Percentiles rank a stretch among this genome's conserved stretches.
Evolutionary conservation across 805 yeast species (phyloP).

Genomic region (Metschnikowia borealis): DNA sequence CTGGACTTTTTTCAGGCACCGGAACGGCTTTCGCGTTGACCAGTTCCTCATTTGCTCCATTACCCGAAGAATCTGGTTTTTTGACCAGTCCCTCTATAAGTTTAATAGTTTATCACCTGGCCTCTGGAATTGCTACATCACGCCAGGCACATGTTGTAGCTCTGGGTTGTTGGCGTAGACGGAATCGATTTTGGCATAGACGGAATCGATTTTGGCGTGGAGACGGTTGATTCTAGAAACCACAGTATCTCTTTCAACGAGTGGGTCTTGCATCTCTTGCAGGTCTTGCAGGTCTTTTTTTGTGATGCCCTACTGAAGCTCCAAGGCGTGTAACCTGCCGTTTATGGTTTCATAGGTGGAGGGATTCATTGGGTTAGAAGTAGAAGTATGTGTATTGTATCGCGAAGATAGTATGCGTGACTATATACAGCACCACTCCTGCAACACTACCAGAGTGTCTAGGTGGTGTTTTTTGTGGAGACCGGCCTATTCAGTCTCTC

Average conservation of each 20-base stretch:
- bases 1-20: neutral
- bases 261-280: neutral
- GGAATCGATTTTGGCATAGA: too few species aligned
- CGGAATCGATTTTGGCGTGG: constrained; percentile 11
- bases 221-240: constrained; percentile 8
- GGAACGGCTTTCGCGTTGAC: neutral
- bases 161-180: constrained; percentile 9
- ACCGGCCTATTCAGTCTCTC: constrained; percentile 12
- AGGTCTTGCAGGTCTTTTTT: neutral
- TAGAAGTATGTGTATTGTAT: neutral
- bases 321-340: constrained; percentile 3
- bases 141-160: constrained; percentile 9
- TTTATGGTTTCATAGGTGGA: neutral
- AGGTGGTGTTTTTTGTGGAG: neutral
- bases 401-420: neutral
- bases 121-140: constrained; percentile 7
- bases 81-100: neutral
- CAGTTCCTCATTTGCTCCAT: neutral
- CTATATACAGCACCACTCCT: constrained; percentile 1
- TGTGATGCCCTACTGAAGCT: constrained; percentile 6
- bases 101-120: neutral
- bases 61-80: neutral
- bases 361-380: neutral
- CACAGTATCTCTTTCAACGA: neutral
- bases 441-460: constrained; percentile 4